Evolutionary conservation across 2,329 filamentous ascomycete genomes (phyloP), one percentile per base, ranked within the genome.

Genomic region (Aspergillus vadensis): DNA sequence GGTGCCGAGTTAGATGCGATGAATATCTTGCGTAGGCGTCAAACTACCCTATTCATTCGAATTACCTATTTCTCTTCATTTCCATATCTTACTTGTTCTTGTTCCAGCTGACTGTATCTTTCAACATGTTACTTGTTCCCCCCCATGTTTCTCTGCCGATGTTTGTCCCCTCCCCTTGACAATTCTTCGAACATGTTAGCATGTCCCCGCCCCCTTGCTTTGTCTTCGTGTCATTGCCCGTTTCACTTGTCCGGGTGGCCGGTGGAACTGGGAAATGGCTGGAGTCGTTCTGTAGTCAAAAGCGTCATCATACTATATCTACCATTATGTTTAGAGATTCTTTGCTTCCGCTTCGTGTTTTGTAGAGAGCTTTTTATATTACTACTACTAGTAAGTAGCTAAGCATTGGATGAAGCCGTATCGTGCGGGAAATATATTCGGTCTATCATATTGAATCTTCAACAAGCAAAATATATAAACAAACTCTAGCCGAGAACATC

Each of bases 1-100:
- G 58, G 60, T 62, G 61, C 63, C 49, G 44, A 63, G 57, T 57
- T 68, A 68, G 66, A 67, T 64, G 60, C 58, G 62, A 65, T 64
- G 60, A 63, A 61, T 61, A 60, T 62, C 62, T 60, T 65, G 62
- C 60, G 64, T 65, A 66, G 64, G 58, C 58, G 62, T 63, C 50
- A 64, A 59, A 60, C 36, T 27, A 27, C 50, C 43, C 54, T 58
- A 52, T 41, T 56, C 47, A 47, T 56, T 39, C 23, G 39, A 36
- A 36, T 36, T 36, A 36, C 32, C 23, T 49, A 38, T 25, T 19
- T 56, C 21, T 8, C 57, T 49, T 50, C 36, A 19, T 60, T 58
- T 21, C 39, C 17, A 14, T 5, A 5, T 14, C 41, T 60, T 17
- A 39, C 41, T 58, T 30, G 27, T 30, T 30, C 9, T 12, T 30